A percentile compares a stretch with the other conserved stretches of the same genome.
Conservation (phyloP, 768 basidiomycete species). For the Chlorophyllum brunneum region DNA sequence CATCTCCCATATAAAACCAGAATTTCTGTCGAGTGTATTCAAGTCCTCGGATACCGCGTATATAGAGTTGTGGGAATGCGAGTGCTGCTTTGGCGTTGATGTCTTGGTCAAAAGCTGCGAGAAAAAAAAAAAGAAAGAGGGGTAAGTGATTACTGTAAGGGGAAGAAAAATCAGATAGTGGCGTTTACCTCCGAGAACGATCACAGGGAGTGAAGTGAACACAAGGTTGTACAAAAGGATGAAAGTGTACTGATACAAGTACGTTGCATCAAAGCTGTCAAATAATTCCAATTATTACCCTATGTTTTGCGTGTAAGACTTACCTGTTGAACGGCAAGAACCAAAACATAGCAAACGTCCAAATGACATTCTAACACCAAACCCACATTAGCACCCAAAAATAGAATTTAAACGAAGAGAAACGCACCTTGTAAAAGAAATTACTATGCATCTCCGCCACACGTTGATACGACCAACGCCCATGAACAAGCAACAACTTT, state of each 20-base stretch:
- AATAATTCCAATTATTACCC: too few species aligned
- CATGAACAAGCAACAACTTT: slow-evolving; percentile 88
- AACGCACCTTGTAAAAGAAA: slow-evolving; percentile 93
- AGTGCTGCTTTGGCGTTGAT: slow-evolving; percentile 85
- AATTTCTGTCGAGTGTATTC: slow-evolving; percentile 92
- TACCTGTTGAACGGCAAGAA: slow-evolving; percentile 85
- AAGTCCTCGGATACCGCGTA: slow-evolving; percentile 88
- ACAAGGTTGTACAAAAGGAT: slow-evolving; percentile 87
- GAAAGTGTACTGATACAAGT: slow-evolving; percentile 93
- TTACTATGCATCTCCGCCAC: slow-evolving; percentile 96
- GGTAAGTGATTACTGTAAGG: neutral
- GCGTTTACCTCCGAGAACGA: slow-evolving; percentile 75
- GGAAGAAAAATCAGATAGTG: neutral
- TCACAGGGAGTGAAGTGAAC: slow-evolving; percentile 93
- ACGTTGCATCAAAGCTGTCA: slow-evolving; percentile 86
- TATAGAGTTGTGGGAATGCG: slow-evolving; percentile 93
- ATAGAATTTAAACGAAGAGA: neutral
- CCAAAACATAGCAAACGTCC: slow-evolving; percentile 95
- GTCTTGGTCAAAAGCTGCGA: slow-evolving; percentile 89
- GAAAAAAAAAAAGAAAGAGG: slow-evolving; percentile 10
- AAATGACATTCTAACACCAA: slow-evolving; percentile 70
- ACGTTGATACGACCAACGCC: slow-evolving; percentile 95
- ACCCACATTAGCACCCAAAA: neutral
- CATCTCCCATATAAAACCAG: slow-evolving; percentile 94
- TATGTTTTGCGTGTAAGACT: slow-evolving; percentile 26